These are phyloP conservation scores for Lachancea meyersii DNA, from an alignment of 805 yeast species.

Conservation along the genomic window DNA sequence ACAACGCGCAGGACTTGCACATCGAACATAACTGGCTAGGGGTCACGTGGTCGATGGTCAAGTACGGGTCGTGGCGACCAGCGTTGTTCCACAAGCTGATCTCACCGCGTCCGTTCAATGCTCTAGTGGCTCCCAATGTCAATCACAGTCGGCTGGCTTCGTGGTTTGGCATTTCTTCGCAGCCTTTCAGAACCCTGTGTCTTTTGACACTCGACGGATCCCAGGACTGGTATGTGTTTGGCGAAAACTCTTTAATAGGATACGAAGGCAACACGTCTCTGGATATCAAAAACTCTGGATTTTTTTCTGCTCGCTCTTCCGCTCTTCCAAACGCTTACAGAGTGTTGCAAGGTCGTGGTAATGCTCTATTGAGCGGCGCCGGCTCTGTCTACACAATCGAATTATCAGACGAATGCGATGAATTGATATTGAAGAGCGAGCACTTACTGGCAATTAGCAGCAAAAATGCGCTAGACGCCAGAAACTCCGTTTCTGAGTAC, in stretches of 20 bases:
- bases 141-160: slow-evolving; percentile 1
- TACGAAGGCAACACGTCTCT: slow-evolving; percentile 28
- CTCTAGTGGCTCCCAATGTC: slow-evolving; percentile 25
- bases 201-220: slow-evolving; percentile 21
- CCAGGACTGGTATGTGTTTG: slow-evolving; percentile 30
- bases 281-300: slow-evolving; percentile 13
- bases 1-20: slow-evolving; percentile 10
- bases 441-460: slow-evolving; percentile 31
- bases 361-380: slow-evolving; percentile 23
- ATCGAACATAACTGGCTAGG: slow-evolving; percentile 22
- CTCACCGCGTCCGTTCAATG: slow-evolving; percentile 16
- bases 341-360: slow-evolving; percentile 30
- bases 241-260: slow-evolving; percentile 25
- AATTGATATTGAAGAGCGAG: slow-evolving; percentile 25
- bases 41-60: slow-evolving; percentile 18
- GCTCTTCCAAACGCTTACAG: slow-evolving; percentile 19
- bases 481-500: slow-evolving; percentile 17
- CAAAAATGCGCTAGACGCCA: slow-evolving; percentile 24
- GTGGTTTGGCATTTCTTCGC: slow-evolving; percentile 16
- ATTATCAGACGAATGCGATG: slow-evolving; percentile 21
- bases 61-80: slow-evolving; percentile 17
- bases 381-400: slow-evolving; percentile 29
- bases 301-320: slow-evolving; percentile 4
- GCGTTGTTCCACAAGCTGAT: slow-evolving; percentile 19
- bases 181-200: slow-evolving; percentile 19